A percentile compares a stretch with the other conserved stretches of the same genome.
phyloP scores from a whole-genome alignment of 2,329 filamentous ascomycete genomes.

The Xylaria digitata region DNA sequence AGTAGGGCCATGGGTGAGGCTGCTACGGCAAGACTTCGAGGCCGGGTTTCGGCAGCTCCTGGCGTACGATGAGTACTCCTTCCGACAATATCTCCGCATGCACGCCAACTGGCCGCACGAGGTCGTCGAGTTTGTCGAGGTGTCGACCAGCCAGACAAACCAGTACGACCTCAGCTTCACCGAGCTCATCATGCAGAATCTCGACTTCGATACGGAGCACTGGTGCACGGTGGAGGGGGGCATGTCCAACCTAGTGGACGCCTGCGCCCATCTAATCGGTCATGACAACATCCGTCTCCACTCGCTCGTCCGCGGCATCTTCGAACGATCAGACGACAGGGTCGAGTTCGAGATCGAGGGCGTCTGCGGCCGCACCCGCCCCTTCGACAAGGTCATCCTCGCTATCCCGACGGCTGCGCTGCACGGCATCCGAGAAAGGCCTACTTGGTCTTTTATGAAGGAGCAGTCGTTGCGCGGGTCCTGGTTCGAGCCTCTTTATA shows the following conservation, averaged over 20 bases:
- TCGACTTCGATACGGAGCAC: constrained; percentile 27
- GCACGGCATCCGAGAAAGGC: constrained; percentile 22
- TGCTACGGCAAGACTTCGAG: constrained; percentile 33
- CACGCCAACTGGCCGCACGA: constrained; percentile 29
- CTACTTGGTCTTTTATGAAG: constrained; percentile 33
- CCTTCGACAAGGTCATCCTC: constrained; percentile 19
- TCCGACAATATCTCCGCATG: constrained; percentile 24
- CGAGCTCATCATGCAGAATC: constrained; percentile 34
- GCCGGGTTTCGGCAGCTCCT: constrained; percentile 27
- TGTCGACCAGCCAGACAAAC: constrained; percentile 28
- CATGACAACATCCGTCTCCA: constrained; percentile 15
- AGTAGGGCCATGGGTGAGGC: constrained; percentile 21
- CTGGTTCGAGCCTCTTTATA: constrained; percentile 33
- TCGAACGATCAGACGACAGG: background rate
- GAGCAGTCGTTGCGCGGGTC: constrained; percentile 25
- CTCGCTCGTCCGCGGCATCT: constrained; percentile 4
- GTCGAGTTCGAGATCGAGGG: constrained; percentile 6
- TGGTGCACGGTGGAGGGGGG: constrained; percentile 1
- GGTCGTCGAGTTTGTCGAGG: constrained; percentile 37
- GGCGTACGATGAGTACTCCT: constrained; percentile 32
- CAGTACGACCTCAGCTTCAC: constrained; percentile 36
- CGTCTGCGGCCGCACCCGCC: background rate
- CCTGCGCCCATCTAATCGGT: constrained; percentile 15
- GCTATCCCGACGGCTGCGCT: constrained; percentile 20
- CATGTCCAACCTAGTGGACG: constrained; percentile 8